Conservation (phyloP, 2,329 filamentous ascomycete species). For the Corniculantispora saksenae region DNA sequence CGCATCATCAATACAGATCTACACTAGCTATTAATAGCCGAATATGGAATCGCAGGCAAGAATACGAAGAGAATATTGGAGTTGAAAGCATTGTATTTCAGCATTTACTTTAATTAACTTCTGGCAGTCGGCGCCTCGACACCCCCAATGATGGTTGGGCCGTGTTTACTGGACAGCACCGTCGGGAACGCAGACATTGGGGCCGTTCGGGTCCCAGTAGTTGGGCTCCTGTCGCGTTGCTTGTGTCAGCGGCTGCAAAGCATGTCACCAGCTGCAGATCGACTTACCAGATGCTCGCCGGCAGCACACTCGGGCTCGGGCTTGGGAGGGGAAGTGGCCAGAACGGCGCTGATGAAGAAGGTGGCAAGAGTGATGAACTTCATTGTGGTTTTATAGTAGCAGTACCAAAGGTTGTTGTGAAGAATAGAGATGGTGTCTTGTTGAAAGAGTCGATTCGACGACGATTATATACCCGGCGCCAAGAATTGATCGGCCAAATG, state of each 20-base stretch:
- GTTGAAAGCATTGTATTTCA: background rate
- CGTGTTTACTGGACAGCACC: background rate
- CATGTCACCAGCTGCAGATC: background rate
- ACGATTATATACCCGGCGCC: background rate
- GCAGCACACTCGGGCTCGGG: background rate
- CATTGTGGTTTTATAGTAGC: background rate
- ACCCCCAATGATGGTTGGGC: background rate
- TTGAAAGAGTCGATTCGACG: background rate
- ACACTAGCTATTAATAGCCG: too few species aligned
- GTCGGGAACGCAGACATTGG: background rate
- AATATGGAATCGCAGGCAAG: too few species aligned
- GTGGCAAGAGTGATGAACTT: background rate
- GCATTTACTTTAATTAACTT: background rate
- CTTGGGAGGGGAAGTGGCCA: background rate
- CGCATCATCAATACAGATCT: too few species aligned
- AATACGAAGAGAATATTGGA: too few species aligned
- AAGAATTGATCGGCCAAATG: background rate
- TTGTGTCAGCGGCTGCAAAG: background rate
- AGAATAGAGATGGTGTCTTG: background rate
- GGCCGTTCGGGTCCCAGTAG: background rate
- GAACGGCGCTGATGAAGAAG: background rate
- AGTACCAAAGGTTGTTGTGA: background rate
- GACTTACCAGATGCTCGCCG: background rate
- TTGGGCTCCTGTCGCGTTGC: background rate
- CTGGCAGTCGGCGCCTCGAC: background rate